Base-by-base conservation (phyloP, 2,329 filamentous ascomycete species). In the Hirsutella minnesotensis region DNA sequence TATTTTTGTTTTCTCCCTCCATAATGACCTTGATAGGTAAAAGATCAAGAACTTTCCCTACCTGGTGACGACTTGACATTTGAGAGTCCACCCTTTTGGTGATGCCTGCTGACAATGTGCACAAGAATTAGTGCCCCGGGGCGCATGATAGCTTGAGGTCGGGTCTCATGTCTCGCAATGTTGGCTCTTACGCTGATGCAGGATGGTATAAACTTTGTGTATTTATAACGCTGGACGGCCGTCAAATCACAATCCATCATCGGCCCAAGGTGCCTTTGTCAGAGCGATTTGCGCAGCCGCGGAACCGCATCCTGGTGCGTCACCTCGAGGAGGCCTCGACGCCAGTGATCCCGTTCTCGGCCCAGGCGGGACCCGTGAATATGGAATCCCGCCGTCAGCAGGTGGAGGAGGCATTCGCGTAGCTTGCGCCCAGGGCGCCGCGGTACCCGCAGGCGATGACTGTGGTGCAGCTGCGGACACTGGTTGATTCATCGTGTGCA, bases 401-500 rank as follows among this genome's bases (percentile, higher is more conserved):
- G 50, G 40, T 12, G 40, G 20, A 5, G 52, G 47, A 5, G 66
- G 61, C 61, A 68, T 67, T 30, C 56, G 58, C 30, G 63, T 58
- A 18, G 61, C 57, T 38, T 64, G 58, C 3, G 66, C 61, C 69
- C 69, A 72, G 0, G 69, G 66, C 2, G 67, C 68, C 18, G 62
- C 58, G 9, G 63, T 69, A 10, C 65, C 64, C 3, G 51, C 44
- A n/a, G 44, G 43, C 18, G 55, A 44, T 3, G 53, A 48, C n/a
- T 56, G 45, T 12, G 52, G 50, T 9, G 43, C 35, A 12, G 20
- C 19, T 12, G 38, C 13, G 15, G 37, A 13, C 22, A 34, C 20
- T 16, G 76, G 73, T 47, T 80, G 77, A 50, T 69, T 78, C 16
- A 64, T 61, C 55, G 77, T 68, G 58, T 86, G 80, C 0, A 75